Evolutionary conservation across 176 grass and related monocot genomes (phyloP).

Genomic region (Otatea glauca): DNA sequence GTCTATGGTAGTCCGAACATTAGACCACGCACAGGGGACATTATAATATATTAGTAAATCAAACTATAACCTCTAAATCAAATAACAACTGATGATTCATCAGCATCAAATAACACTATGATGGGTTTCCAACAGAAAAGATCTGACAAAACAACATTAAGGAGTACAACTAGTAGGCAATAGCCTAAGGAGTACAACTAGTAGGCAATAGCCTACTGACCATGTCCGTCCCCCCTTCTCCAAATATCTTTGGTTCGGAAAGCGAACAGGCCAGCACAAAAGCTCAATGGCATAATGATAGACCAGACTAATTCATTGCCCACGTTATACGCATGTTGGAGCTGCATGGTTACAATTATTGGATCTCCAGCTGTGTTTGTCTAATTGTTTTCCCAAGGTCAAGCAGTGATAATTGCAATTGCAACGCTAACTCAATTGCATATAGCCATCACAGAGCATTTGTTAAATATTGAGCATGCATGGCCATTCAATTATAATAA

Average conservation of each 20-base stretch:
- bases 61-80: neutral
- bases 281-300: constrained; percentile 27
- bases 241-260: constrained; percentile 18
- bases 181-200: no score
- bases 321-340: neutral
- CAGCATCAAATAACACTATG: neutral
- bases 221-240: neutral
- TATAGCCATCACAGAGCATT: constrained; percentile 6
- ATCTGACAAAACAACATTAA: neutral
- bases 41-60: neutral
- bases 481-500: constrained; percentile 43
- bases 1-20: neutral
- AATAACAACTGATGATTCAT: neutral
- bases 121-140: neutral
- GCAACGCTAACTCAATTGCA: constrained; percentile 12
- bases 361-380: constrained; percentile 4
- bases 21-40: neutral
- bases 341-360: constrained; percentile 25
- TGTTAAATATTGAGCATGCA: constrained; percentile 42
- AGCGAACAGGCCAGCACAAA: constrained; percentile 33
- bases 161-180: neutral
- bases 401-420: constrained; percentile 1
- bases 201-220: neutral
- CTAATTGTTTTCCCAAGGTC: neutral
- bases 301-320: neutral